Conservation (phyloP, 495 filamentous ascomycete species). For the Penicillium antarcticum region DNA sequence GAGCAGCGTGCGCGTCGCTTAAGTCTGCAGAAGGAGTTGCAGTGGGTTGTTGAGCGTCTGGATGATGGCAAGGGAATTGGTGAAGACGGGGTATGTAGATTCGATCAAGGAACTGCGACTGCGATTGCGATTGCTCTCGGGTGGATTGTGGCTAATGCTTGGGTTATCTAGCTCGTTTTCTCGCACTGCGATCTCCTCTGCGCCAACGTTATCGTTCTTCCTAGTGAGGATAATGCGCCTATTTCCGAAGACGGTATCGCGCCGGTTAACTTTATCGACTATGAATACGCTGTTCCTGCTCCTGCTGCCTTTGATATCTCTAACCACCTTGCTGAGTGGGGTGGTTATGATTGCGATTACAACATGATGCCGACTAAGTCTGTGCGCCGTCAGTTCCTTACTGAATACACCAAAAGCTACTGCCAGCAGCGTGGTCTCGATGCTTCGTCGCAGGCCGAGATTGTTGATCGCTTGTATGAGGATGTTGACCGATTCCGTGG, state of each 20-base stretch:
- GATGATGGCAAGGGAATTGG: conserved; percentile 73
- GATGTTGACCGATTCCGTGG: conserved; percentile 89
- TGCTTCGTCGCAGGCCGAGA: conserved; percentile 53
- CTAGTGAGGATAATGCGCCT: conserved; percentile 32
- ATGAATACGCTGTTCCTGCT: conserved; percentile 92
- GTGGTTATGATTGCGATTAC: conserved; percentile 92
- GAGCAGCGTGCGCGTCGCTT: conserved; percentile 63
- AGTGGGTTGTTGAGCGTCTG: conserved; percentile 61
- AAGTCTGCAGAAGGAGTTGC: conserved; percentile 70
- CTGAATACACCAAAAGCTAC: conserved; percentile 67
- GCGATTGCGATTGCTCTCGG: neutral
- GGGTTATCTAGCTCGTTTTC: conserved; percentile 68
- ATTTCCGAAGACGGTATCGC: conserved; percentile 32
- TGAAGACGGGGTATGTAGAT: conserved; percentile 60
- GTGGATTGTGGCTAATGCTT: conserved; percentile 2
- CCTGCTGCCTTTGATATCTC: conserved; percentile 97
- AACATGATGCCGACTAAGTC: conserved; percentile 73
- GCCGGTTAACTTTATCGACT: conserved; percentile 90
- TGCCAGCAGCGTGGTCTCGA: conserved; percentile 32
- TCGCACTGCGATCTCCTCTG: conserved; percentile 92
- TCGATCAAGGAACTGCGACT: neutral
- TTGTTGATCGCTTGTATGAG: conserved; percentile 60
- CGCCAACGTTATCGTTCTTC: conserved; percentile 91
- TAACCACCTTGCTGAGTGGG: conserved; percentile 99
- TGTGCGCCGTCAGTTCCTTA: conserved; percentile 77